These are phyloP conservation scores for Cladophialophora yegresii DNA, from an alignment of 2,329 filamentous ascomycete genomes.

Conservation along the genomic window DNA sequence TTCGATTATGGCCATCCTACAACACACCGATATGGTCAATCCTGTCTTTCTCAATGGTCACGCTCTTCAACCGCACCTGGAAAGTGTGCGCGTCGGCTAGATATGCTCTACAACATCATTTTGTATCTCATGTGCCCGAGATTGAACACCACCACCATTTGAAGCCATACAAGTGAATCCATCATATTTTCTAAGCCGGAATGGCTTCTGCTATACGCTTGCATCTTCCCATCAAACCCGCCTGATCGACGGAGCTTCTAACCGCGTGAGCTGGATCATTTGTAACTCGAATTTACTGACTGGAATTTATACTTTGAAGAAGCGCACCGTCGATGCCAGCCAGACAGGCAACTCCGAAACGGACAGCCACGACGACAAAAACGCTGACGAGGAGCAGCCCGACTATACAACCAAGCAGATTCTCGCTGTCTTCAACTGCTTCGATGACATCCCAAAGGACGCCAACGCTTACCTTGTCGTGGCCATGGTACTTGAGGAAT, in stretches of 20 bases:
- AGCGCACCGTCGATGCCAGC: not conserved
- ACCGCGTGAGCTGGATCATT: not conserved
- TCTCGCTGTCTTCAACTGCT: slow-evolving; percentile 3
- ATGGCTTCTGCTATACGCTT: not conserved
- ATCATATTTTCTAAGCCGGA: not conserved
- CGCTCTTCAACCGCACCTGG: not conserved
- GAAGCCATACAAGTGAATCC: not conserved
- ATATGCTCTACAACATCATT: not conserved
- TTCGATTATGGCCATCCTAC: not conserved
- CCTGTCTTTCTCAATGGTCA: not conserved
- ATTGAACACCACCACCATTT: not conserved
- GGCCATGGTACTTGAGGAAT: slow-evolving; percentile 5
- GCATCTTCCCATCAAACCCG: not conserved
- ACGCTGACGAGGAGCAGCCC: not conserved
- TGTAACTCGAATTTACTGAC: slow-evolving; percentile 1
- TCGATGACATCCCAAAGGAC: slow-evolving; percentile 9
- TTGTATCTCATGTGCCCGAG: too few relatives aligned
- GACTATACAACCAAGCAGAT: slow-evolving; percentile 6
- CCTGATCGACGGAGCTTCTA: not conserved
- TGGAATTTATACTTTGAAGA: not conserved
- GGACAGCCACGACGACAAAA: not conserved
- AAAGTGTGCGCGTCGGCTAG: not conserved
- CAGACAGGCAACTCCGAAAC: not conserved
- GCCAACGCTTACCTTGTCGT: not conserved
- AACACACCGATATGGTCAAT: not conserved